phyloP scores from a whole-genome alignment of 1,284 basidiomycete genomes.

The Cryptococcus maquisensis region DNA sequence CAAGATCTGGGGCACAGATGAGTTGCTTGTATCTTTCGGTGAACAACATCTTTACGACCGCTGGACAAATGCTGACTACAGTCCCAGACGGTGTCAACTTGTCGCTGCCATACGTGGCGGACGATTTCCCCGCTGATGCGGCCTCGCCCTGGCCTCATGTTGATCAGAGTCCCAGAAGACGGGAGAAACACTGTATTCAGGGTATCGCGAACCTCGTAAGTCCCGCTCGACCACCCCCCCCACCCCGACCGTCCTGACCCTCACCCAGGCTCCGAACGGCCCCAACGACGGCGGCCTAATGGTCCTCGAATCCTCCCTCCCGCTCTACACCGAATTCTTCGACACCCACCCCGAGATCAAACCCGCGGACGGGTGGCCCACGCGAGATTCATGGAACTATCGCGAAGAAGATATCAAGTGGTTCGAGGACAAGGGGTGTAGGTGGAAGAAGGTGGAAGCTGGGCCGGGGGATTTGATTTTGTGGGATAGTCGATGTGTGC shows the following conservation, averaged over 20 bases:
- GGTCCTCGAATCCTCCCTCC: slow-evolving; percentile 31
- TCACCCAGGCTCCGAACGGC: slow-evolving; percentile 36
- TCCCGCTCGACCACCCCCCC: slow-evolving; percentile 42
- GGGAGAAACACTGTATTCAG: slow-evolving; percentile 44
- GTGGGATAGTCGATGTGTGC: slow-evolving; percentile 26
- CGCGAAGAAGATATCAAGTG: slow-evolving; percentile 31
- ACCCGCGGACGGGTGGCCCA: slow-evolving; percentile 41
- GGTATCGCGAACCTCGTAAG: slow-evolving; percentile 46
- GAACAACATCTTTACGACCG: slow-evolving; percentile 38
- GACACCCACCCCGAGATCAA: slow-evolving; percentile 28
- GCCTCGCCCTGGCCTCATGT: slow-evolving; percentile 45
- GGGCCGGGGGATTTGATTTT: slow-evolving; percentile 29
- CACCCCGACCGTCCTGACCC: slow-evolving; percentile 40
- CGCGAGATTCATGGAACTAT: slow-evolving; percentile 38
- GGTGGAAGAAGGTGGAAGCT: slow-evolving; percentile 28
- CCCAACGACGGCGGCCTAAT: slow-evolving; percentile 48
- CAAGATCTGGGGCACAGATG: slow-evolving; percentile 21
- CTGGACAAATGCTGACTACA: slow-evolving; percentile 47
- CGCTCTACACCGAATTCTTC: slow-evolving; percentile 27
- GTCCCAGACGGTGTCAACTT: slow-evolving; percentile 40
- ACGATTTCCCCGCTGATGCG: slow-evolving; percentile 21
- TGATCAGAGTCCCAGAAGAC: slow-evolving; percentile 43
- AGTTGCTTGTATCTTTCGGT: slow-evolving; percentile 20
- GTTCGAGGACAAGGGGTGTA: slow-evolving; percentile 33
- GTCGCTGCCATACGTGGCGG: slow-evolving; percentile 37